These are phyloP conservation scores for Pseudozyma sp. DNA, from an alignment of 1,284 basidiomycete genomes.

Conservation along the genomic window DNA sequence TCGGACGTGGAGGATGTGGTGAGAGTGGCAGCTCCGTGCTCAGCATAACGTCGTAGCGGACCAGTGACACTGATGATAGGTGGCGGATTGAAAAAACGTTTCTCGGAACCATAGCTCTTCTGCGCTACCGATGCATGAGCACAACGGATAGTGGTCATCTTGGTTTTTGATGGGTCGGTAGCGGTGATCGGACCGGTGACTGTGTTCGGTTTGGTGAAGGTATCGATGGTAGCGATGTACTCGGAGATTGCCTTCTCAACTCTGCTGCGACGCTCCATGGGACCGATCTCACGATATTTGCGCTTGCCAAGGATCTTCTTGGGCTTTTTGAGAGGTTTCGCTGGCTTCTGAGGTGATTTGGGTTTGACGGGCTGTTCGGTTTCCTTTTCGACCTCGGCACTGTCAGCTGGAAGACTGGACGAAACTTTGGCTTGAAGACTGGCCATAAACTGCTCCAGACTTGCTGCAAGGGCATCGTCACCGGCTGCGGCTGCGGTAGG, in stretches of 20 bases:
- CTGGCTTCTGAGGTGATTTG: slow-evolving; percentile 29
- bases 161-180: slow-evolving; percentile 23
- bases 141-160: slow-evolving; percentile 81
- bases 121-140: slow-evolving; percentile 88
- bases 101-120: slow-evolving; percentile 91
- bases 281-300: slow-evolving; percentile 47
- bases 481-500: slow-evolving; percentile 7
- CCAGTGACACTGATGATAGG: slow-evolving; percentile 88
- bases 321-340: slow-evolving; percentile 35
- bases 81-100: slow-evolving; percentile 88
- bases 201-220: slow-evolving; percentile 33
- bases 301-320: slow-evolving; percentile 48
- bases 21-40: slow-evolving; percentile 42
- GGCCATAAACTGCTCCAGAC: slow-evolving; percentile 60
- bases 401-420: slow-evolving; percentile 23
- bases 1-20: slow-evolving; percentile 26
- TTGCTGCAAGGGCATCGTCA: slow-evolving; percentile 52
- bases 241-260: slow-evolving; percentile 45
- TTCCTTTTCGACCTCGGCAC: not conserved
- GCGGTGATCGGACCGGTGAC: slow-evolving; percentile 47
- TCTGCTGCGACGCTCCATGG: slow-evolving; percentile 41
- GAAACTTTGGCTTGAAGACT: slow-evolving; percentile 38
- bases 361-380: slow-evolving; percentile 11
- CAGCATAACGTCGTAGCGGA: slow-evolving; percentile 70
- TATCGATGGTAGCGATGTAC: slow-evolving; percentile 46